Conservation (phyloP, 2,329 filamentous ascomycete species). For the Arthrobotrys iridis region DNA sequence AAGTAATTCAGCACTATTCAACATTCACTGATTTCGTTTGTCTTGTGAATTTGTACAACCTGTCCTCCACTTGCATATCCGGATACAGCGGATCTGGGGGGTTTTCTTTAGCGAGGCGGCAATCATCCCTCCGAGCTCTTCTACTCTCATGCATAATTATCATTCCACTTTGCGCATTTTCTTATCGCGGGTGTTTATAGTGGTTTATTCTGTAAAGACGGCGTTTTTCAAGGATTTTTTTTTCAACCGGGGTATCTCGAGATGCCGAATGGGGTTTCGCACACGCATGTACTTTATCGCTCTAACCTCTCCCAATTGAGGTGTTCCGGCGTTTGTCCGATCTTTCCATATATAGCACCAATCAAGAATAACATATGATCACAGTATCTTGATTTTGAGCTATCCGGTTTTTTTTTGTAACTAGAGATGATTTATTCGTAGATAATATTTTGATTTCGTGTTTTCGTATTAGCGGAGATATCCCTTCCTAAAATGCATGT, state of each 20-base stretch:
- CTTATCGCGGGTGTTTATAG: not conserved
- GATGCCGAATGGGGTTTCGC: not conserved
- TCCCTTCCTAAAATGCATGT: not conserved
- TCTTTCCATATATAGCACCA: not conserved
- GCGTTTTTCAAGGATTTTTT: not conserved
- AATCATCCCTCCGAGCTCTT: not conserved
- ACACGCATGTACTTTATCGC: not conserved
- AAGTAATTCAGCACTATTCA: not conserved
- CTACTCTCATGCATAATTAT: constrained; percentile 2
- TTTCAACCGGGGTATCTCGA: not conserved
- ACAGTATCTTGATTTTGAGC: not conserved
- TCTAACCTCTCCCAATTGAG: not conserved
- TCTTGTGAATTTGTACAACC: not conserved
- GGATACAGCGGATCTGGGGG: not conserved
- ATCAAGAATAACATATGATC: not conserved
- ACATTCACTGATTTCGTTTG: not conserved
- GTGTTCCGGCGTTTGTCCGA: not conserved
- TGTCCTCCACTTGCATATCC: constrained; percentile 1
- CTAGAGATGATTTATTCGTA: not conserved
- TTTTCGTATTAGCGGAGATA: not conserved
- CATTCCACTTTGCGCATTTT: not conserved
- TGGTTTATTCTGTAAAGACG: not conserved
- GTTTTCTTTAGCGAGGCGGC: not conserved
- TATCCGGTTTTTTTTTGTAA: not conserved
- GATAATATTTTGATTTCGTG: not conserved